A percentile compares a stretch with the other conserved stretches of the same genome.
Conservation (phyloP, 768 basidiomycete genomes). For the Xerocomus brunneocitrinus region DNA sequence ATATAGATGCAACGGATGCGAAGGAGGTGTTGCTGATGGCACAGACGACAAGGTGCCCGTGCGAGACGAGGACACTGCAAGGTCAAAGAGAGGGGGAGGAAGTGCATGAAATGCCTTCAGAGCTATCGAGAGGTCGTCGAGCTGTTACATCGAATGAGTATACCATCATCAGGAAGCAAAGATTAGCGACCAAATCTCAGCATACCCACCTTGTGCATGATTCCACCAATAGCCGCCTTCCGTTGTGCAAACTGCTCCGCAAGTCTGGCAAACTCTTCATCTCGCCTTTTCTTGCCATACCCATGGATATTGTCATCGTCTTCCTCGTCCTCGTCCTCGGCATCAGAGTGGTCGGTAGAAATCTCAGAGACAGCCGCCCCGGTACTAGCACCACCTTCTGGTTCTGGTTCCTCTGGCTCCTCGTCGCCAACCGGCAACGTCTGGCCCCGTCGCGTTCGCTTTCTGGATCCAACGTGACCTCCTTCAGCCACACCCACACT, state of each 20-base stretch:
- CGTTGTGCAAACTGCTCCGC: constrained; percentile 66
- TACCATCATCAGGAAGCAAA: background rate
- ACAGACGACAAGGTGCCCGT: constrained; percentile 29
- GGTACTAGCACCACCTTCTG: background rate
- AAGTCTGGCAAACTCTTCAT: constrained; percentile 64
- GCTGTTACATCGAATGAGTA: constrained; percentile 10
- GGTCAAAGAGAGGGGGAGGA: constrained; percentile 38
- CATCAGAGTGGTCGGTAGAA: constrained; percentile 30
- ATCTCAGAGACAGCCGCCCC: constrained; percentile 20
- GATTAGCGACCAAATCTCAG: too few species aligned
- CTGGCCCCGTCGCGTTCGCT: constrained; percentile 30
- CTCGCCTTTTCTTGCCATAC: constrained; percentile 50
- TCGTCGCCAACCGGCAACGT: constrained; percentile 32
- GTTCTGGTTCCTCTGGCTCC: constrained; percentile 18
- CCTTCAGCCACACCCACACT: constrained; percentile 10
- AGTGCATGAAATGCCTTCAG: constrained; percentile 43
- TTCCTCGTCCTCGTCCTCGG: constrained; percentile 33
- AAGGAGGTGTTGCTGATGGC: constrained; percentile 14
- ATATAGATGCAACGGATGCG: constrained; percentile 5
- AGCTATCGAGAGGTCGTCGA: constrained; percentile 30
- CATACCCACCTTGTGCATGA: constrained; percentile 64
- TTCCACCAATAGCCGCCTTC: constrained; percentile 61
- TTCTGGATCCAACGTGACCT: constrained; percentile 12
- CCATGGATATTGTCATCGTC: constrained; percentile 47
- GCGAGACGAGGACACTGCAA: constrained; percentile 23